Base-by-base conservation (phyloP, 495 filamentous ascomycete species). In the Diplogelasinospora grovesii region DNA sequence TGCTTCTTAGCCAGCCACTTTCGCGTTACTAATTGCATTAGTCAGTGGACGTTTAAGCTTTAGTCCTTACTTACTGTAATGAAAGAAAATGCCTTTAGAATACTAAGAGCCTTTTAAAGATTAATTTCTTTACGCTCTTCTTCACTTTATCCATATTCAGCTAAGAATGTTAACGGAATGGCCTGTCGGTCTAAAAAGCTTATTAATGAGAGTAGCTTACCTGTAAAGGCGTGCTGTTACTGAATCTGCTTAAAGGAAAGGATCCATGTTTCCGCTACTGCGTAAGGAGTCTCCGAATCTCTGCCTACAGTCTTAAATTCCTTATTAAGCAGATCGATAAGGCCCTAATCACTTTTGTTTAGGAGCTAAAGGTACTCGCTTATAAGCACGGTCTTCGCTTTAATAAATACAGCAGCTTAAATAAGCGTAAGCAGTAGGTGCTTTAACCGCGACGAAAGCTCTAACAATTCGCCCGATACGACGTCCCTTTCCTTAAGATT, bases 331-430 rank as follows among this genome's bases (percentile, higher is more conserved):
- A 61, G 43, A 15, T 45, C 39, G 7, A 52, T 39, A 2, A 48
- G 27, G n/a, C 51, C 21, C 14, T 57, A 32, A 23, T 62, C 51
- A 25, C 32, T 41, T 10, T 49, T 21, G 3, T 43, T 34, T 8
- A 63, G 51, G 1, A 57, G 47, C 19, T 56, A 35, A 9, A 67
- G 46, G 37, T 65, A 67, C 6, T 51, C 31, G 8, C 23, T 13
- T 3, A 59, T 30, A 0, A 39, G 43, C 13, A 66, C 50, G 2
- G 29, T 18, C 23, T 61, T 68, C 39, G 60, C 47, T 32, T 56
- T 57, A 11, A 74, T 68, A 41, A 60, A 74, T 23, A 63, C 54
- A 7, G 65, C 52, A 11, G 70, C 69, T 42, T 73, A 69, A 22
- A 45, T 47, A 22, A 73, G 58, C 8, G 70, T 68, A 11, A 75